Evolutionary conservation across 2,329 filamentous ascomycete species (phyloP).

Genomic region (Penicillium nordicum): DNA sequence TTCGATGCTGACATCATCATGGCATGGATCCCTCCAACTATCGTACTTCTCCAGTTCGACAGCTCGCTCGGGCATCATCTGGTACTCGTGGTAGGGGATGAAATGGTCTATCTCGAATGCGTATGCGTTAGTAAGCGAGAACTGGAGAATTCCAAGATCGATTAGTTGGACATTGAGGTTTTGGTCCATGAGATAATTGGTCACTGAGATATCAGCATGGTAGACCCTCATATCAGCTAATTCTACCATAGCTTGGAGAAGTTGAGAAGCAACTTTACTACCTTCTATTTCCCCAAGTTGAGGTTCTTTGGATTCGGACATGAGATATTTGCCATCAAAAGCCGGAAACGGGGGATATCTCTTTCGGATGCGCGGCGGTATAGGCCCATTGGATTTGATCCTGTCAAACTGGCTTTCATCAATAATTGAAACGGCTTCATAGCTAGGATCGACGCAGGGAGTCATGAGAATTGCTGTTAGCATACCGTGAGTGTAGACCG

Average conservation of each 20-base stretch:
- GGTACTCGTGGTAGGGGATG: slow-evolving; percentile 27
- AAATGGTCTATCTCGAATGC: not conserved
- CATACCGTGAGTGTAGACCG: slow-evolving; percentile 26
- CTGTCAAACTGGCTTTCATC: not conserved
- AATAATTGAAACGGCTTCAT: not conserved
- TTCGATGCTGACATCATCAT: not conserved
- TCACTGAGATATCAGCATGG: slow-evolving; percentile 29
- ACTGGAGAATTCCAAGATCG: slow-evolving; percentile 25
- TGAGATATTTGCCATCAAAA: slow-evolving; percentile 15
- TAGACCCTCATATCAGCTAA: slow-evolving; percentile 29
- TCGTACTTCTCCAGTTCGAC: slow-evolving; percentile 9
- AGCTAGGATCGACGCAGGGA: slow-evolving; percentile 20
- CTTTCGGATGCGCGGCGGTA: not conserved
- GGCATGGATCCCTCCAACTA: not conserved
- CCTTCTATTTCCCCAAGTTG: slow-evolving; percentile 24
- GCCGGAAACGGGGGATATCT: slow-evolving; percentile 6
- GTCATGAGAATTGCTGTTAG: slow-evolving; percentile 30
- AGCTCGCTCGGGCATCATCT: slow-evolving; percentile 26
- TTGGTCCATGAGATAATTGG: slow-evolving; percentile 31
- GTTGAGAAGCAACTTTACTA: slow-evolving; percentile 30
- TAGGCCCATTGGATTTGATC: not conserved
- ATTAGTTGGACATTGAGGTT: slow-evolving; percentile 29
- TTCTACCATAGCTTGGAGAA: slow-evolving; percentile 28
- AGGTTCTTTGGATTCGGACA: slow-evolving; percentile 11
- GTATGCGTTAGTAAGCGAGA: slow-evolving; percentile 7